Base-by-base conservation (phyloP, 2,329 filamentous ascomycete species). In the Fusarium nematophilum region DNA sequence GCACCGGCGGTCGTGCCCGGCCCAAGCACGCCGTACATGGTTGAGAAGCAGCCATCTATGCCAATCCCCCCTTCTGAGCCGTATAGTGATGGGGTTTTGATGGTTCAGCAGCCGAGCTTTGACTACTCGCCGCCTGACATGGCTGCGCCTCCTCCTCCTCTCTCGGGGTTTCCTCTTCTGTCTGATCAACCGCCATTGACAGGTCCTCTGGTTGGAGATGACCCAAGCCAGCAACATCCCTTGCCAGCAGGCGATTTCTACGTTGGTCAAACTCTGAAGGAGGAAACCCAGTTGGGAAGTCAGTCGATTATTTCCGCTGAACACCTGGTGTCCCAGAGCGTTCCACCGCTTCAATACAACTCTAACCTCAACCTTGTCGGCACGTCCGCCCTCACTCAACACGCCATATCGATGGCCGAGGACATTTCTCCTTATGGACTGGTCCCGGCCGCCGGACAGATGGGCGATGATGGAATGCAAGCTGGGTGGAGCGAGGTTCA, bases 1-100 rank as follows among this genome's bases (percentile, higher is more conserved):
- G 49, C 68, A 21, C 59, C 63, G 10, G 38, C 66, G 5, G 61
- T 61, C n/a, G 64, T 68, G 25, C 72, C 74, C 55, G 72, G 66
- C 7, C 53, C 70, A 9, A 70, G 66, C 27, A 64, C 67, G 17
- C 70, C 75, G 8, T 79, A 77, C 39, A 52, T 68, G 36, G 66
- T 70, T 29, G 68, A 70, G 58, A 70, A 70, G 45, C 65, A 66
- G 9, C 67, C 62, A 11, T 60, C 61, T 9, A 67, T 70, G 67
- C 43, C 57, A 36, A 53, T 62, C 13, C 39, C 62, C 15, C 30
- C 59, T 26, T 54, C 65, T 44, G 64, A 65, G 27, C 34, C 62
- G 2, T 70, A 66, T 45, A 39, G 51, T 13, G 49, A 50, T 43
- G 27, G 46, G n/a, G 37, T 43, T 46, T 17, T 69, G 9, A 48